Evolutionary conservation across 208 protist species (phyloP), one percentile per base, ranked within the genome.

Genomic region (Acanthamoeba lenticulata): DNA sequence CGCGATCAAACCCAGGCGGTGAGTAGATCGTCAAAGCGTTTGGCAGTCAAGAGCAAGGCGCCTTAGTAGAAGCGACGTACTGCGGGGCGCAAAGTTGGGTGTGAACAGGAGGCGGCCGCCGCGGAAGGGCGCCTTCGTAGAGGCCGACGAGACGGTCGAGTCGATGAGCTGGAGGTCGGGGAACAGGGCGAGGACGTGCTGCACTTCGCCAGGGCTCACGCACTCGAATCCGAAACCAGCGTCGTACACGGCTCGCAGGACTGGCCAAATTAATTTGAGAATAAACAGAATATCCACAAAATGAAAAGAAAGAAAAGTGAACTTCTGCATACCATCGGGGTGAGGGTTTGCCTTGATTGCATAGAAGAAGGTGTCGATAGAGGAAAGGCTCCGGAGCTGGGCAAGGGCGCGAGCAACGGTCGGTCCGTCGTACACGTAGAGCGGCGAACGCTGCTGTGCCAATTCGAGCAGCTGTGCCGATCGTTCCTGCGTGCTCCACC

Each of bases 21-120:
- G 13, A n/a, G 15, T 11, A 45, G 34, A 40, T 83, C 2, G 38
- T 11, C 32, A 15, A 13, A 34, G 5, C 0, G 9, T 21, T 19
- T 15, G 36, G 9, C 24, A 7, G 15, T 88, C 24, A n/a, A 79
- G 24, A 40, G n/a, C n/a, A n/a, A n/a, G n/a, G n/a, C n/a, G n/a
- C n/a, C n/a, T n/a, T n/a, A n/a, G n/a, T n/a, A n/a, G n/a, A n/a
- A n/a, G n/a, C n/a, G n/a, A n/a, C 40, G 79, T 89, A 89, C 86
- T 40, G 32, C 92, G 67, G 6, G 45, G 32, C 5, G 57, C 92
- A 93, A 94, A 94, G 65, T 94, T 94, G 21, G 92, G 92, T 13
- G 92, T 94, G 67, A 94, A 94, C 34, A 94, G 92, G 19, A 92
- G 86, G 40, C 86, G 86, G 6, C 29, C 44, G 77, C 79, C 79